phyloP scores from a whole-genome alignment of 768 basidiomycete species.

The Galerina sulciceps region DNA sequence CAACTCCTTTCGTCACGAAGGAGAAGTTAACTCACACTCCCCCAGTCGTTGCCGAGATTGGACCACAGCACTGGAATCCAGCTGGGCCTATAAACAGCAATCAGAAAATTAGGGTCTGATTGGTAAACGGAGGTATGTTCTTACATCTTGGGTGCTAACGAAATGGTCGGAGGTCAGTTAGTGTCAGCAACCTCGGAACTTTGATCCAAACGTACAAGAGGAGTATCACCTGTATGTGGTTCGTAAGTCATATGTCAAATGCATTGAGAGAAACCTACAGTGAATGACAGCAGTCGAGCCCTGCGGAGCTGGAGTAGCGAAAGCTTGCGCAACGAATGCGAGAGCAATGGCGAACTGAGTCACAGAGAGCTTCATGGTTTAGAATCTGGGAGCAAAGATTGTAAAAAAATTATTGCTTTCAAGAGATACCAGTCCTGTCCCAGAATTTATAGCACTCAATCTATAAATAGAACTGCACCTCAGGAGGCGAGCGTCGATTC shows the following conservation, averaged over 20 bases:
- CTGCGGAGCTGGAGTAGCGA: slow-evolving; percentile 2
- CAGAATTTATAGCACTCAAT: not conserved
- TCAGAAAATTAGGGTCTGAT: not conserved
- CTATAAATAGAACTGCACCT: not conserved
- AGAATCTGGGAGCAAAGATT: not conserved
- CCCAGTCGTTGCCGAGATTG: slow-evolving; percentile 3
- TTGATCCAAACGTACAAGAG: not conserved
- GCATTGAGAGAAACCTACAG: not conserved
- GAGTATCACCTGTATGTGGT: not conserved
- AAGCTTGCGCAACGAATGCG: not conserved
- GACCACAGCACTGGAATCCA: slow-evolving; percentile 10
- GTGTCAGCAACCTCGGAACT: no score
- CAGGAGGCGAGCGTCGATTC: no score
- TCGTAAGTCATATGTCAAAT: not conserved
- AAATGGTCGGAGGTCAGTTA: no score
- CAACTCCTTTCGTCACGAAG: not conserved
- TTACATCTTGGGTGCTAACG: no score
- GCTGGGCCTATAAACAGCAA: not conserved
- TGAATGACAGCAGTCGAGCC: not conserved
- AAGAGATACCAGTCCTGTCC: not conserved
- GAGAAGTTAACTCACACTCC: not conserved
- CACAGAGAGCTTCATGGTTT: not conserved
- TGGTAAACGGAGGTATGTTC: no score
- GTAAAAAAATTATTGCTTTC: no score
- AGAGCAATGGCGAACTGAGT: not conserved